Percentiles rank a stretch among this genome's conserved stretches.
phyloP scores from a whole-genome alignment of 2,329 filamentous ascomycete species.

The Cryphonectria radicalis region DNA sequence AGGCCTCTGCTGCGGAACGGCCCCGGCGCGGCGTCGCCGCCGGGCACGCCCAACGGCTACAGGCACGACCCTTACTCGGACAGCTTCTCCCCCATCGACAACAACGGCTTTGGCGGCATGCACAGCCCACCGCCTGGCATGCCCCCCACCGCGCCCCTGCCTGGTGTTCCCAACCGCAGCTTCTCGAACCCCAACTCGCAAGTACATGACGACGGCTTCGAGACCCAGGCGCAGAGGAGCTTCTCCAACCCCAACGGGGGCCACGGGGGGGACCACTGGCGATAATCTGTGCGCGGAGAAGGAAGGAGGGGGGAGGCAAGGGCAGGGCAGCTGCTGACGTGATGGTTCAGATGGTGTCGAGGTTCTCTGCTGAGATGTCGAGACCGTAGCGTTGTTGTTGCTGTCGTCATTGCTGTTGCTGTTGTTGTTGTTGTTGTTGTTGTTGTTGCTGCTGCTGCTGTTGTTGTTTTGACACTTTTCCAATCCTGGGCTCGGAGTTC shows the following conservation, averaged over 20 bases:
- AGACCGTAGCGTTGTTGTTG: neutral
- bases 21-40: conserved; percentile 16
- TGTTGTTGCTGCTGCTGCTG: neutral
- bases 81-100: conserved; percentile 27
- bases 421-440: neutral
- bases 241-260: conserved; percentile 14
- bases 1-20: conserved; percentile 21
- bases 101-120: conserved; percentile 13
- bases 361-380: neutral
- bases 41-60: conserved; percentile 26
- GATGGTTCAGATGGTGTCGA: neutral
- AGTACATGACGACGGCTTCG: neutral
- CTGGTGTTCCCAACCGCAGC: conserved; percentile 7
- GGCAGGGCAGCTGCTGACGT: neutral
- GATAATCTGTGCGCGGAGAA: neutral
- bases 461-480: neutral
- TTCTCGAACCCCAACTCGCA: conserved; percentile 2
- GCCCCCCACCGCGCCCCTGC: conserved; percentile 11
- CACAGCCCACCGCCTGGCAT: conserved; percentile 9
- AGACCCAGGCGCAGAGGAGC: conserved; percentile 9
- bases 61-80: conserved; percentile 25
- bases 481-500: conserved; percentile 10
- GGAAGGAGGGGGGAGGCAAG: no score
- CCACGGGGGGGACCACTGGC: neutral
- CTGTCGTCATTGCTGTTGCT: no score